These are phyloP conservation scores for Yamadazyma friedrichii DNA, from an alignment of 1,139 yeast species.

Conservation along the genomic window DNA sequence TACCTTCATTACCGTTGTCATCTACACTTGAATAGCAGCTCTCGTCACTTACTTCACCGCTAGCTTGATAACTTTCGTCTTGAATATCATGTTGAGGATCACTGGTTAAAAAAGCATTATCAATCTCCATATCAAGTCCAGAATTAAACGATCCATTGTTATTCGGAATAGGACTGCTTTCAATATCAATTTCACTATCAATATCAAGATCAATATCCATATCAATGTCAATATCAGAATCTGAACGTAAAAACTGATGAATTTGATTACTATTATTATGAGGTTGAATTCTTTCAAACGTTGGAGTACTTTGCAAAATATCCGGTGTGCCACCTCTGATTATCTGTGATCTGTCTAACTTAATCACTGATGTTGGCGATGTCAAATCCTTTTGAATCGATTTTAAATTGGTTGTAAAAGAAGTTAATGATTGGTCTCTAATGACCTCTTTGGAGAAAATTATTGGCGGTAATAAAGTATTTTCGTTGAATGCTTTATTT, in stretches of 20 bases:
- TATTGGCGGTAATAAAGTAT: slow-evolving; percentile 4
- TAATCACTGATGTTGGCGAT: background rate
- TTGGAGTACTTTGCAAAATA: slow-evolving; percentile 14
- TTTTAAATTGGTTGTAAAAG: background rate
- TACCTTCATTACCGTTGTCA: background rate
- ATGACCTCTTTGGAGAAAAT: slow-evolving; percentile 2
- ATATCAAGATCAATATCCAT: background rate
- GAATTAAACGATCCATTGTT: background rate
- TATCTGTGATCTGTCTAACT: background rate
- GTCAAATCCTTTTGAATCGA: background rate
- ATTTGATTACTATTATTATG: background rate
- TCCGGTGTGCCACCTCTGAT: slow-evolving; percentile 7
- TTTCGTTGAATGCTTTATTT: background rate
- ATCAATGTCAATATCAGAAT: background rate
- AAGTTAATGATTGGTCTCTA: background rate
- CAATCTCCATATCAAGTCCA: slow-evolving; percentile 12
- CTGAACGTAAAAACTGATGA: background rate
- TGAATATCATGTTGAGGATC: slow-evolving; percentile 9
- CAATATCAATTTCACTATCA: background rate
- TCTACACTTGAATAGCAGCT: slow-evolving; percentile 17
- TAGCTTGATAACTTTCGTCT: no score
- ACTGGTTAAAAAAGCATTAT: slow-evolving; percentile 21
- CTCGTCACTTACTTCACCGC: no score
- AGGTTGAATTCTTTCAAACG: slow-evolving; percentile 8
- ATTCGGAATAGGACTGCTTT: background rate